Evolutionary conservation across 140 eudicot genomes (phyloP).

Genomic region (Flaveria floridana): DNA sequence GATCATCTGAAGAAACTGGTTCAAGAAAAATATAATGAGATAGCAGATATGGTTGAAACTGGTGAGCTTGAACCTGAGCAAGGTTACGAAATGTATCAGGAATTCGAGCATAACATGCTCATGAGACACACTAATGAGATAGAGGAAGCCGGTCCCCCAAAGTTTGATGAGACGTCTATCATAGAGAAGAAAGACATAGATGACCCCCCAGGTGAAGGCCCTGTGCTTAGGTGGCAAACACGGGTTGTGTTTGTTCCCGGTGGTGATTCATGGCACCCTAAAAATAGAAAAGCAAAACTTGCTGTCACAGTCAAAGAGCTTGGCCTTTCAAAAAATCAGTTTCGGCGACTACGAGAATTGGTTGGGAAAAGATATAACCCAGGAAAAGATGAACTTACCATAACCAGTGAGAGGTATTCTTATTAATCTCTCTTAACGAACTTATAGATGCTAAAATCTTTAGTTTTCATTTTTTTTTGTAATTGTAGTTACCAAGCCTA

Average conservation of each 20-base stretch:
- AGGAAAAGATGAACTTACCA: constrained; percentile 84
- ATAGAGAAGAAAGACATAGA: constrained; percentile 41
- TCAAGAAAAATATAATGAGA: constrained; percentile 61
- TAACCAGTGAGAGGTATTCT: constrained; percentile 89
- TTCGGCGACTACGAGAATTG: constrained; percentile 69
- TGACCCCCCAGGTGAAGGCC: constrained; percentile 94
- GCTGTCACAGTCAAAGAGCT: constrained; percentile 91
- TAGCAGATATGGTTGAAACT: constrained; percentile 66
- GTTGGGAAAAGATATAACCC: constrained; percentile 86
- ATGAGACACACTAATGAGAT: constrained; percentile 56
- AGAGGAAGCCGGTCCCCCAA: constrained; percentile 56
- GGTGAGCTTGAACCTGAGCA: constrained; percentile 66
- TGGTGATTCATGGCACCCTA: constrained; percentile 97
- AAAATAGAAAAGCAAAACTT: constrained; percentile 84
- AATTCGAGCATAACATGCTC: constrained; percentile 45
- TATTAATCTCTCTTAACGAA: not conserved
- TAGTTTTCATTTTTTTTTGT: not conserved
- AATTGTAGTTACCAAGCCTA: not conserved
- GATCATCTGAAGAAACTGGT: constrained; percentile 75
- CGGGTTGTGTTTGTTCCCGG: constrained; percentile 87
- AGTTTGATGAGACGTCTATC: constrained; percentile 44
- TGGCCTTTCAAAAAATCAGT: constrained; percentile 77
- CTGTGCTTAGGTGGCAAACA: constrained; percentile 87
- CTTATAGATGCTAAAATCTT: constrained; percentile 13
- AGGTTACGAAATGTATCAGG: constrained; percentile 63